Conservation (phyloP, 768 basidiomycete genomes). For the Xanthoconium stramineum region DNA sequence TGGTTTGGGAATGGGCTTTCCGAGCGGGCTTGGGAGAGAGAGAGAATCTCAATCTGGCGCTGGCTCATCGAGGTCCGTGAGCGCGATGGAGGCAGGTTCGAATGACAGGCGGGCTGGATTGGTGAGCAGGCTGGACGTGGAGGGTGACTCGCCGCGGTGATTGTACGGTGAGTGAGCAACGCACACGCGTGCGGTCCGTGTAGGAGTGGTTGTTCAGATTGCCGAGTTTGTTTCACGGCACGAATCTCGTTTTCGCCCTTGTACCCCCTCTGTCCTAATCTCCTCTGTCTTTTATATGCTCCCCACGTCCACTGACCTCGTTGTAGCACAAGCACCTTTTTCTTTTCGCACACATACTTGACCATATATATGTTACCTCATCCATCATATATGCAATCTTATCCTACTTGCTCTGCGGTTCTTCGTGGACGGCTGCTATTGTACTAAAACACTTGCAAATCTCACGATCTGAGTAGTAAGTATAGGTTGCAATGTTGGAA, state of each 20-base stretch:
- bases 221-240: neutral
- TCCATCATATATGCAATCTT: neutral
- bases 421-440: no score
- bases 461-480: no score
- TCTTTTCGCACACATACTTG: conserved; percentile 5
- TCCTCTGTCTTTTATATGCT: neutral
- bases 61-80: conserved; percentile 32
- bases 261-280: neutral
- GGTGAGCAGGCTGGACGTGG: conserved; percentile 36
- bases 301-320: neutral
- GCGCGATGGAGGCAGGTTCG: conserved; percentile 16
- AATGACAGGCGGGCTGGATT: conserved; percentile 35
- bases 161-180: conserved; percentile 7
- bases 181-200: no score
- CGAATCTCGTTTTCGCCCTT: neutral
- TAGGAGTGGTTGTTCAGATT: neutral
- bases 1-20: conserved; percentile 9
- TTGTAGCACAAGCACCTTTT: conserved; percentile 12
- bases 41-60: no score
- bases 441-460: neutral
- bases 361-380: conserved; percentile 8
- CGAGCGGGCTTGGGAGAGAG: conserved; percentile 21
- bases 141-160: conserved; percentile 21
- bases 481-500: no score
- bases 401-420: no score